phyloP scores from a whole-genome alignment of 169 alveolate species.

The Plasmodium relictum region DNA sequence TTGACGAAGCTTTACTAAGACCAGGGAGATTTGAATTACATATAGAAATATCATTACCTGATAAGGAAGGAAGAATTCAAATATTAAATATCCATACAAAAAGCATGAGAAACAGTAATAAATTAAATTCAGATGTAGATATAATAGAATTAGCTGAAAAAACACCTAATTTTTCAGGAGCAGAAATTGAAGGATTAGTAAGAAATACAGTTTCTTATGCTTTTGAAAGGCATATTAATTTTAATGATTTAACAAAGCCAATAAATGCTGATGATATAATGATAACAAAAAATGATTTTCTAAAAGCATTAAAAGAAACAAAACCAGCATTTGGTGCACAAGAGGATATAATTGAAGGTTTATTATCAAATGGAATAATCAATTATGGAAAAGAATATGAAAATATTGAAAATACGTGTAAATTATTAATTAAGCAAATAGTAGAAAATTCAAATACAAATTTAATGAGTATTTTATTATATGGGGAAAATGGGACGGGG shows the following conservation, averaged over 20 bases:
- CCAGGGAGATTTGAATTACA: slow-evolving; percentile 99
- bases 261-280: slow-evolving; percentile 87
- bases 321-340: slow-evolving; percentile 98
- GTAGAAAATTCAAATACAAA: slow-evolving; percentile 90
- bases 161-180: slow-evolving; percentile 99
- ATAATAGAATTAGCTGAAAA: slow-evolving; percentile 92
- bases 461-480: slow-evolving; percentile 94
- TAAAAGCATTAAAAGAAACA: slow-evolving; percentile 95
- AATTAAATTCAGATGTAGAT: slow-evolving; percentile 92
- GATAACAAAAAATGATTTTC: slow-evolving; percentile 93
- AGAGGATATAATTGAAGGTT: slow-evolving; percentile 81
- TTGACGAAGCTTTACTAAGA: slow-evolving; percentile 99
- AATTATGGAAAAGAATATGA: slow-evolving; percentile 93
- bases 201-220: slow-evolving; percentile 96
- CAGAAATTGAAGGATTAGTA: slow-evolving; percentile 98
- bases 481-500: slow-evolving; percentile 97
- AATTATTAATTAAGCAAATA: slow-evolving; percentile 83
- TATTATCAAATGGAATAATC: slow-evolving; percentile 92
- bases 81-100: slow-evolving; percentile 98
- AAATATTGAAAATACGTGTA: slow-evolving; percentile 87
- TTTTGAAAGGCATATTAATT: slow-evolving; percentile 92
- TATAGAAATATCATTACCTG: slow-evolving; percentile 98
- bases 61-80: slow-evolving; percentile 97
- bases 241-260: slow-evolving; percentile 87
- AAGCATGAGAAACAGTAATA: slow-evolving; percentile 88